Conservation (phyloP, 164 flowering plant species). For the Macadamia integrifolia region DNA sequence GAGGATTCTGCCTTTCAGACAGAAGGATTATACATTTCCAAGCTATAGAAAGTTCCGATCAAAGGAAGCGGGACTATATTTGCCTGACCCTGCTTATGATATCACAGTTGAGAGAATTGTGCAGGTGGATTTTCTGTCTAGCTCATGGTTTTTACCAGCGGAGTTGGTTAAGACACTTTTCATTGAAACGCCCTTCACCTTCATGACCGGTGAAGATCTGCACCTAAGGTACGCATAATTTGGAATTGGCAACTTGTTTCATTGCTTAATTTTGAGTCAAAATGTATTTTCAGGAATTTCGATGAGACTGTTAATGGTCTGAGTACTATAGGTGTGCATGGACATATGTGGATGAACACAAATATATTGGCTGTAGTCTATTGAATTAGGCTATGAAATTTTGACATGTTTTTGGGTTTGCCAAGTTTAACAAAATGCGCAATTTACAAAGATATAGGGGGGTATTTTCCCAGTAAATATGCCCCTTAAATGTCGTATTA, state of each 20-base stretch:
- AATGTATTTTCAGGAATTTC: too few relatives aligned
- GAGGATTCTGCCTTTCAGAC: constrained; percentile 90
- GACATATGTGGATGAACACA: too few relatives aligned
- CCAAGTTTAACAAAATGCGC: too few relatives aligned
- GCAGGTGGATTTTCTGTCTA: constrained; percentile 94
- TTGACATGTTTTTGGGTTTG: too few relatives aligned
- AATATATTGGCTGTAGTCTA: too few relatives aligned
- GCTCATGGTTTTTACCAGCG: constrained; percentile 95
- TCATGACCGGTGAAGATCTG: constrained; percentile 93
- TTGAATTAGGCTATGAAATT: too few relatives aligned
- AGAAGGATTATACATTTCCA: constrained; percentile 88
- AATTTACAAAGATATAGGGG: too few relatives aligned
- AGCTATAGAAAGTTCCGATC: constrained; percentile 89
- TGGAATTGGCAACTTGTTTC: neutral
- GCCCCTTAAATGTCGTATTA: too few relatives aligned
- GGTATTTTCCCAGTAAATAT: too few relatives aligned
- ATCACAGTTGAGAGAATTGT: constrained; percentile 74
- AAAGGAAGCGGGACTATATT: constrained; percentile 92
- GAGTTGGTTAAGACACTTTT: constrained; percentile 88
- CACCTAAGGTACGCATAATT: constrained; percentile 74
- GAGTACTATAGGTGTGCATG: too few relatives aligned
- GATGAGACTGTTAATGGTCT: too few relatives aligned
- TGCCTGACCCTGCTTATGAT: constrained; percentile 98
- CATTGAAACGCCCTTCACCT: constrained; percentile 84
- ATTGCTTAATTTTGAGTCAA: neutral